Evolutionary conservation across 2,329 filamentous ascomycete species (phyloP).

Genomic region (Teratosphaeria nubilosa): DNA sequence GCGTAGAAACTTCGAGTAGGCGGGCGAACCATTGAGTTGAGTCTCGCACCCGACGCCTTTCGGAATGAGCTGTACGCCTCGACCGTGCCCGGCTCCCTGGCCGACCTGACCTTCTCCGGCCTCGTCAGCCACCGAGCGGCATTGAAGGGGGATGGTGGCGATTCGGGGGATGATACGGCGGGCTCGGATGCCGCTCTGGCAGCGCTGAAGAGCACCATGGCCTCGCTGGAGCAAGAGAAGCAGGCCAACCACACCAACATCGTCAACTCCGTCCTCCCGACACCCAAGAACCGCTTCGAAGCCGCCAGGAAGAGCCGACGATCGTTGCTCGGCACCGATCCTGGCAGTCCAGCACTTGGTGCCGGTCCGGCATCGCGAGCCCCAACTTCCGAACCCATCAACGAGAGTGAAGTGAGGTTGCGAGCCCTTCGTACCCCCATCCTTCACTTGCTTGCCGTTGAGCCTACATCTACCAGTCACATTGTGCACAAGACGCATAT

Average conservation of each 20-base stretch:
- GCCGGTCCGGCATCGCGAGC: conserved; percentile 29
- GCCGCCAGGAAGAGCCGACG: conserved; percentile 16
- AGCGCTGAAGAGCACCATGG: conserved; percentile 49
- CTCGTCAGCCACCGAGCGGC: conserved; percentile 46
- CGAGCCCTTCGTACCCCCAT: conserved; percentile 36
- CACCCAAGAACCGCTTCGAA: conserved; percentile 26
- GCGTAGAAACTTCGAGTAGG: conserved; percentile 46
- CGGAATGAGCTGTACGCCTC: conserved; percentile 49
- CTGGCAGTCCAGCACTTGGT: conserved; percentile 16
- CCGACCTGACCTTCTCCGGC: conserved; percentile 46
- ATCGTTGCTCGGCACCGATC: conserved; percentile 3
- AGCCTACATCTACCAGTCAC: conserved; percentile 37
- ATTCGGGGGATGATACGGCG: conserved; percentile 44
- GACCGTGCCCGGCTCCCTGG: conserved; percentile 26
- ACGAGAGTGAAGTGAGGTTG: conserved; percentile 22
- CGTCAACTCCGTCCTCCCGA: conserved; percentile 23
- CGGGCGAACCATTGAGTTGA: conserved; percentile 46
- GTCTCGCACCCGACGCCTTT: conserved; percentile 43
- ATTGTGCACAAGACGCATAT: conserved; percentile 39
- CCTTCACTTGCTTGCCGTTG: conserved; percentile 46
- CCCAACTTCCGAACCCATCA: conserved; percentile 15
- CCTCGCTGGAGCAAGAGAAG: conserved; percentile 49
- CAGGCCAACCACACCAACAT: conserved; percentile 41
- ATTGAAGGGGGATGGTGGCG: conserved; percentile 34
- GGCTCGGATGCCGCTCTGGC: conserved; percentile 50